Percentiles rank a stretch among this genome's conserved stretches.
phyloP scores from a whole-genome alignment of 2,329 filamentous ascomycete genomes.

The Talaromyces sp. region DNA sequence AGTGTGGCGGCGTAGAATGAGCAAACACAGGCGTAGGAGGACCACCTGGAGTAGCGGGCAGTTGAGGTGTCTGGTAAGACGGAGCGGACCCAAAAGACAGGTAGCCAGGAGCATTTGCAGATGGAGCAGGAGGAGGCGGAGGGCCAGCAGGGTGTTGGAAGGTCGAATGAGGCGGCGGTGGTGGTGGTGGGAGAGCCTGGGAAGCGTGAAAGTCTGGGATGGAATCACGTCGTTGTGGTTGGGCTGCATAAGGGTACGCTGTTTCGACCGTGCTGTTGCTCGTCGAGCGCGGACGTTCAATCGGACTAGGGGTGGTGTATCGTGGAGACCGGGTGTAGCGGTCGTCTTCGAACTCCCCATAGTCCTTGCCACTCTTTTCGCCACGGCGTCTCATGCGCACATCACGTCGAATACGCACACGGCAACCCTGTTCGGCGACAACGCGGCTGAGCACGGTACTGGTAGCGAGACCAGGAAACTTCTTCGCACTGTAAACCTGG shows the following conservation, averaged over 20 bases:
- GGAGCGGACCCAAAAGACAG: constrained; percentile 39
- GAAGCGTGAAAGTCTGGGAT: constrained; percentile 15
- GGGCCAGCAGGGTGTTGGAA: constrained; percentile 25
- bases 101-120: constrained; percentile 23
- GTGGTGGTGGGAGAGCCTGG: constrained; percentile 19
- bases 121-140: constrained; percentile 35
- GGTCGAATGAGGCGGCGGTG: constrained; percentile 29
- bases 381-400: constrained; percentile 86
- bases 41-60: constrained; percentile 5
- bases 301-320: constrained; percentile 48
- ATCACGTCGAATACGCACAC: constrained; percentile 90
- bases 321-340: constrained; percentile 39
- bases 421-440: constrained; percentile 93
- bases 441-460: constrained; percentile 85
- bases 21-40: constrained; percentile 22
- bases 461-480: constrained; percentile 89
- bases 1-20: constrained; percentile 29
- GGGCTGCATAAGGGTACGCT: constrained; percentile 36
- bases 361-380: constrained; percentile 62
- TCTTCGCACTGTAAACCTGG: constrained; percentile 92
- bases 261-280: constrained; percentile 52
- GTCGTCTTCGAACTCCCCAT: constrained; percentile 62
- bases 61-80: constrained; percentile 38
- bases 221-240: constrained; percentile 46
- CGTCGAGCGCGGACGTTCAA: constrained; percentile 55